These are phyloP conservation scores for Forsythia viridissima DNA, from an alignment of 257 asterid species.

Conservation along the genomic window DNA sequence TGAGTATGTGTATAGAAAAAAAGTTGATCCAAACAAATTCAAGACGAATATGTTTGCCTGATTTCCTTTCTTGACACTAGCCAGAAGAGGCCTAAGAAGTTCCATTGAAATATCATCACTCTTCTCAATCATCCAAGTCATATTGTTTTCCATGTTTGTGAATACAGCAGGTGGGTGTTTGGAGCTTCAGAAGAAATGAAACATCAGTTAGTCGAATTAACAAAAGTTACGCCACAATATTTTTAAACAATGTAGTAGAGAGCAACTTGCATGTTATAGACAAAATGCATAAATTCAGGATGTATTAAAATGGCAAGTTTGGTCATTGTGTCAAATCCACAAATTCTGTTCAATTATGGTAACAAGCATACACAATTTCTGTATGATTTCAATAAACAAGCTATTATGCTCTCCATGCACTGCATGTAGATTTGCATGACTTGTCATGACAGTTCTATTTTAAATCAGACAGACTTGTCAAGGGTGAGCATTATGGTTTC, in stretches of 20 bases:
- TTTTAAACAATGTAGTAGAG: neutral
- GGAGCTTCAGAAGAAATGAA: slow-evolving; percentile 38
- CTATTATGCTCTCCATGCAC: neutral
- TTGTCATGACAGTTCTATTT: neutral
- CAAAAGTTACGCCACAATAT: neutral
- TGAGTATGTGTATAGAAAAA: neutral
- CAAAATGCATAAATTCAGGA: neutral
- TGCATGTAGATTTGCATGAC: neutral
- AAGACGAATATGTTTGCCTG: slow-evolving; percentile 37
- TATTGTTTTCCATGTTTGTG: slow-evolving; percentile 46
- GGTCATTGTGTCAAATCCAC: neutral
- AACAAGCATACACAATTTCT: neutral
- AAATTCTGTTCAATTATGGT: neutral
- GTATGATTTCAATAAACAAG: neutral
- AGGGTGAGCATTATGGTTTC: neutral
- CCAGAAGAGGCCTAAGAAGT: slow-evolving; percentile 54
- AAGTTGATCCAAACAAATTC: neutral
- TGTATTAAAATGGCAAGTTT: neutral
- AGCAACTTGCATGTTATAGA: neutral
- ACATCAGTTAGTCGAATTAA: neutral
- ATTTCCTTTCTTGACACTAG: slow-evolving; percentile 50
- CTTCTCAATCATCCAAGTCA: slow-evolving; percentile 55
- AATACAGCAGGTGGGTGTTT: slow-evolving; percentile 41
- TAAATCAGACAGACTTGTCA: neutral
- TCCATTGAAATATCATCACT: slow-evolving; percentile 50